phyloP scores from a whole-genome alignment of 345 rosid genomes.

The Boechera retrofracta region DNA sequence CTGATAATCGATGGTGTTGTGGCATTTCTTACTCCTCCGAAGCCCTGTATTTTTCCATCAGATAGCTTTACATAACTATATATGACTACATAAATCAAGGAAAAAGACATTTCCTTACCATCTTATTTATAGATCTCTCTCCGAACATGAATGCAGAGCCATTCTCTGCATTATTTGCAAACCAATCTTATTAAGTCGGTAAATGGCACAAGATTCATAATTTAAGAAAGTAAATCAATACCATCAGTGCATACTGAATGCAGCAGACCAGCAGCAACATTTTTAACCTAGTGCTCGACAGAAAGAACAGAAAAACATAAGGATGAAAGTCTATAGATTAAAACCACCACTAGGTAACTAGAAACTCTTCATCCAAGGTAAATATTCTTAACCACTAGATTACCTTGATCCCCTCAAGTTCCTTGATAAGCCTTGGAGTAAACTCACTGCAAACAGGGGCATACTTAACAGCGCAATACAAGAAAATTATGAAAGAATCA shows the following conservation, averaged over 20 bases:
- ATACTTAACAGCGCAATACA: slow-evolving; percentile 32
- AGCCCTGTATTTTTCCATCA: slow-evolving; percentile 52
- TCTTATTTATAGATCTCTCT: slow-evolving; percentile 56
- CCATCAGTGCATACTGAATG: slow-evolving; percentile 92
- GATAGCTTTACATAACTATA: slow-evolving; percentile 16
- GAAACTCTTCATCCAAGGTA: slow-evolving; percentile 10
- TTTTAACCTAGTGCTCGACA: slow-evolving; percentile 59
- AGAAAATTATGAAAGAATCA: slow-evolving; percentile 36
- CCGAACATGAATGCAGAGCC: slow-evolving; percentile 87
- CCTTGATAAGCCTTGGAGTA: slow-evolving; percentile 92
- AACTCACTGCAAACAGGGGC: slow-evolving; percentile 68
- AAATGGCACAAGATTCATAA: slow-evolving; percentile 10
- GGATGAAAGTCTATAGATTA: slow-evolving; percentile 15
- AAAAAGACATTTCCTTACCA: slow-evolving; percentile 49
- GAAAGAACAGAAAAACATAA: slow-evolving; percentile 40
- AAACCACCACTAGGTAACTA: slow-evolving; percentile 15
- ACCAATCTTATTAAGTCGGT: slow-evolving; percentile 32
- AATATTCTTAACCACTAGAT: neutral
- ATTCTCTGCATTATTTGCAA: slow-evolving; percentile 59
- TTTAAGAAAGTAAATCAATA: slow-evolving; percentile 42
- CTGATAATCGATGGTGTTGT: slow-evolving; percentile 62
- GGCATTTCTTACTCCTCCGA: slow-evolving; percentile 56
- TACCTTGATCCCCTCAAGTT: slow-evolving; percentile 86
- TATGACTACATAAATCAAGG: slow-evolving; percentile 10
- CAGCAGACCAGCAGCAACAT: slow-evolving; percentile 84